phyloP scores from a whole-genome alignment of 495 filamentous ascomycete species.

The Venustampulla echinocandica region DNA sequence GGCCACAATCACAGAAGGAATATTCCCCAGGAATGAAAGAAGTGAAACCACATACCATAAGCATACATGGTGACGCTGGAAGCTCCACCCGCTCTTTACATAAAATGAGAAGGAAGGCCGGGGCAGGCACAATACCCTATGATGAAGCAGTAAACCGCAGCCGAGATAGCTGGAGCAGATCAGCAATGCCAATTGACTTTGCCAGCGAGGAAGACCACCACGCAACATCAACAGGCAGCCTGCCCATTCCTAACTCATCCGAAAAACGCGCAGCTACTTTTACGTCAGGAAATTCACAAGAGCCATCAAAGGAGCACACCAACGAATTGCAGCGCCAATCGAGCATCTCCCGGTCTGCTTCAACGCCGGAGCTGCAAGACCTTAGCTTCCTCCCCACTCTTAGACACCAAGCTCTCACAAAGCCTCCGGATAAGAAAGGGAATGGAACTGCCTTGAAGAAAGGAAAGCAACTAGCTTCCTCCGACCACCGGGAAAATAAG shows the following conservation, averaged over 20 bases:
- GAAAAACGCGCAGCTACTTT: neutral
- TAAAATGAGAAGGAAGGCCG: neutral
- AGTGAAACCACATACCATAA: neutral
- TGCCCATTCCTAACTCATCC: conserved; percentile 3
- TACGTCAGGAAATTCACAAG: neutral
- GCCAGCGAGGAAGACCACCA: conserved; percentile 5
- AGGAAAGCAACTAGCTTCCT: neutral
- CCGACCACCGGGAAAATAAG: conserved; percentile 12
- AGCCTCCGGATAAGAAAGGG: conserved; percentile 13
- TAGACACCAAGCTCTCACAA: conserved; percentile 27
- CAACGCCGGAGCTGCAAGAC: conserved; percentile 25
- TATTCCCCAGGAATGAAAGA: neutral
- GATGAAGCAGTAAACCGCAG: conserved; percentile 6
- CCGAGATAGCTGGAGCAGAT: conserved; percentile 13
- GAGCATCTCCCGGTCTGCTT: conserved; percentile 27
- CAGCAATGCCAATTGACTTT: conserved; percentile 11
- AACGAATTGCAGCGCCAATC: conserved; percentile 9
- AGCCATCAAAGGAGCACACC: neutral
- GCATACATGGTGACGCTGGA: neutral
- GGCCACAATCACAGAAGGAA: conserved; percentile 12
- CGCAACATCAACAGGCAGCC: conserved; percentile 8
- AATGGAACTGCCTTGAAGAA: conserved; percentile 14
- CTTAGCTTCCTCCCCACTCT: conserved; percentile 22
- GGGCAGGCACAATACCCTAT: conserved; percentile 3
- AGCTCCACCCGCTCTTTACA: neutral